Percentiles rank a stretch among this genome's conserved stretches.
Conservation (phyloP, 192 early-diverging fungal genomes). For the Dissophora ornata region DNA sequence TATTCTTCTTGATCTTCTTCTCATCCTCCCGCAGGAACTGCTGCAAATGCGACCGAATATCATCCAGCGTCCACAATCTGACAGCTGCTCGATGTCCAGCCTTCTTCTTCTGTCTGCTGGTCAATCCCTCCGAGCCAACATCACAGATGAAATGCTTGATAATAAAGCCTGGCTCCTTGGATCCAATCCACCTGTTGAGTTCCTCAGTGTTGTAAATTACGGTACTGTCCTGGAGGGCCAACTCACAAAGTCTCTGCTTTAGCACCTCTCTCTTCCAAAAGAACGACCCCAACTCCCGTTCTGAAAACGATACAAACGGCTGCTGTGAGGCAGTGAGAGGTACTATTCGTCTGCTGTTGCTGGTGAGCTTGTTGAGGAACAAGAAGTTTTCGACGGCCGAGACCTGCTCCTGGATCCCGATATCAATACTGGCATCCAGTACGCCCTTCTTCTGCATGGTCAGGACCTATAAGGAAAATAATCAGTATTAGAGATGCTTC, state of each 20-base stretch:
- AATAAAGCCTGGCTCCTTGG: background rate
- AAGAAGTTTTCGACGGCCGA: conserved; percentile 2
- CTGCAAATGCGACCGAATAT: conserved; percentile 1
- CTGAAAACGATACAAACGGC: conserved; percentile 1
- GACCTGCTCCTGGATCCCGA: background rate
- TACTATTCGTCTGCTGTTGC: background rate
- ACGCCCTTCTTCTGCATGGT: background rate
- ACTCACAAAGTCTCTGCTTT: background rate
- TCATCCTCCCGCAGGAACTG: too few relatives aligned
- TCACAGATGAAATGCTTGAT: conserved; percentile 17
- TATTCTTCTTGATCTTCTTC: too few relatives aligned
- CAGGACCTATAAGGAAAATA: too few relatives aligned
- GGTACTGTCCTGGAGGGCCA: too few relatives aligned
- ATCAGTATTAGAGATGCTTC: too few relatives aligned
- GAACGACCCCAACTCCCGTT: background rate
- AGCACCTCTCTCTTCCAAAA: background rate
- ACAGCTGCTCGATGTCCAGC: conserved; percentile 3
- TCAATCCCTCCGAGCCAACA: conserved; percentile 1
- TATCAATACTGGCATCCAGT: background rate
- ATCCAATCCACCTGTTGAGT: too few relatives aligned
- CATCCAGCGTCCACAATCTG: background rate
- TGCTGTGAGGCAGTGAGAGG: background rate
- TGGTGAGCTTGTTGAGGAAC: conserved; percentile 2
- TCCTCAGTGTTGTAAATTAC: background rate
- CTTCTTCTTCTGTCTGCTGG: background rate